Base-by-base conservation (phyloP, 2,329 filamentous ascomycete species). In the Sarocladium strictum region DNA sequence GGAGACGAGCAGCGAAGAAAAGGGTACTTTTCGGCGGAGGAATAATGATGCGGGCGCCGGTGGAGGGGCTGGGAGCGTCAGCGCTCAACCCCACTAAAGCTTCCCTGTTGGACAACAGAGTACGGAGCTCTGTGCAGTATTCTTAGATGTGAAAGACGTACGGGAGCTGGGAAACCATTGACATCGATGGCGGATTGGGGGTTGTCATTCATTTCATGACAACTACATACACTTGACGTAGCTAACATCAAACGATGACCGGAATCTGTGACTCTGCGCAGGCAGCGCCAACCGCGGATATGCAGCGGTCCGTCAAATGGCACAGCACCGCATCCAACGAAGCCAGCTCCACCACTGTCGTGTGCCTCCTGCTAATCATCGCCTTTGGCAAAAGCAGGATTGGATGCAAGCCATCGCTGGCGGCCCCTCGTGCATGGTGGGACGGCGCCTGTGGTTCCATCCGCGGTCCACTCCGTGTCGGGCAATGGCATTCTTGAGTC, bases 1-100 rank as follows among this genome's bases (percentile, higher is more conserved):
- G 43, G 37, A 54, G 54, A 29, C n/a, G 23, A 24, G 5, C 53
- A 41, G 19, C 52, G 27, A 51, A 21, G 41, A 51, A 29, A 32
- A 32, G 23, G 35, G 54, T 55, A 50, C 50, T 32, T 17, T 32
- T 53, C 49, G 21, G n/a, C 56, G 49, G 52, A 51, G 47, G 27
- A 51, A 51, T 35, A 17, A 51, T 51, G n/a, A 17, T 56, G 38
- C 38, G 40, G 55, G 32, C 33, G 26, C 12, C 40, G 35, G 55
- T 35, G 45, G 38, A 26, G 24, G 51, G 54, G 33, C 50, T 40
- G 55, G 27, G 40, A 32, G 40, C 10, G 21, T 47, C 19, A 29
- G 43, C n/a, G 40, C 11, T 23, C 17, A 9, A 15, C 50, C 15
- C 53, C 21, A 33, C 35, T 32, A 17, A 23, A 43, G 21, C 6